phyloP scores from a whole-genome alignment of 306 rosid species.

The Lathyrus tuberosus region DNA sequence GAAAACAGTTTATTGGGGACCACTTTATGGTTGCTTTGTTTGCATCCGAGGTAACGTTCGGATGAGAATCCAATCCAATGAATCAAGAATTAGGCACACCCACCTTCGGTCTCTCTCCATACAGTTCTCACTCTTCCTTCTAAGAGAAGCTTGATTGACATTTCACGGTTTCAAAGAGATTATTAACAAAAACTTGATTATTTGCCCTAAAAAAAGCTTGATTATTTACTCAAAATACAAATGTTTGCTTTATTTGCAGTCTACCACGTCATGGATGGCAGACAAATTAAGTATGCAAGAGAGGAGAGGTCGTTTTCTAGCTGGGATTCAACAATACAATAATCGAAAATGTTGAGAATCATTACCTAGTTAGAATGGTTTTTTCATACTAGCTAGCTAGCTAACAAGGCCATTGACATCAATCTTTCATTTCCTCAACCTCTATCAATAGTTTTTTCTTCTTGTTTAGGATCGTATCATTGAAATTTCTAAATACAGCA shows the following conservation, averaged over 20 bases:
- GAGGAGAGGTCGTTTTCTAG: constrained; percentile 50
- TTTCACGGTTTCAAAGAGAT: neutral
- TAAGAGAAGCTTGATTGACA: neutral
- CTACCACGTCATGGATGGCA: constrained; percentile 36
- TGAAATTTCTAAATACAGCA: neutral
- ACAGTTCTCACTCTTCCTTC: constrained; percentile 32
- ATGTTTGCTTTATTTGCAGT: constrained; percentile 51
- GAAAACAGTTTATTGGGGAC: constrained; percentile 44
- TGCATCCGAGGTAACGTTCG: constrained; percentile 45
- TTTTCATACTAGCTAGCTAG: constrained; percentile 15
- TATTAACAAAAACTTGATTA: no score
- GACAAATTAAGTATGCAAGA: constrained; percentile 16
- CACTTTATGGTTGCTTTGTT: constrained; percentile 51
- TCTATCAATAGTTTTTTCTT: neutral
- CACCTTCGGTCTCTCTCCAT: constrained; percentile 15
- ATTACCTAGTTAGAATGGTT: constrained; percentile 33
- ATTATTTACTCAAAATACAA: neutral
- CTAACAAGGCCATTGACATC: neutral
- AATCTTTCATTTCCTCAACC: neutral
- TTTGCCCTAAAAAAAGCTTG: neutral
- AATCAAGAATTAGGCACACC: constrained; percentile 48
- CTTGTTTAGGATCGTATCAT: neutral
- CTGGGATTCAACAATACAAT: constrained; percentile 30
- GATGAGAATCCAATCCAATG: constrained; percentile 50
- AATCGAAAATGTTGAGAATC: constrained; percentile 26